Percentiles rank a stretch among this genome's conserved stretches.
Conservation (phyloP, 2,329 filamentous ascomycete genomes). For the Fusarium sacchari region DNA sequence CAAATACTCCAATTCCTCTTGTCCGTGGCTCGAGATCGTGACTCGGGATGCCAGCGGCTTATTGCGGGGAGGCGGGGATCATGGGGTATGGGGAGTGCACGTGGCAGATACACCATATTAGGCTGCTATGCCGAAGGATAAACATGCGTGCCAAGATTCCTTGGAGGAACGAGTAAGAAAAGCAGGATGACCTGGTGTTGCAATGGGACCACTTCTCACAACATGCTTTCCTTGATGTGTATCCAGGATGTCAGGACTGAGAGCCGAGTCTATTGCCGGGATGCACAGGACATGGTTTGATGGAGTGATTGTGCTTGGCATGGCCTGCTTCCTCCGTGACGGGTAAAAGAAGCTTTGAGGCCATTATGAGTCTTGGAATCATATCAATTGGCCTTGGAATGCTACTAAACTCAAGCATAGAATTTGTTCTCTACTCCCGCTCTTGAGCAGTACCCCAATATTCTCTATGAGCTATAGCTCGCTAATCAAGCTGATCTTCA, state of each 20-base stretch:
- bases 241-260: accelerated
- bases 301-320: not conserved
- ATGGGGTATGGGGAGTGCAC: not conserved
- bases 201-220: not conserved
- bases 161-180: not conserved
- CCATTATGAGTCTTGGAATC: too few relatives aligned
- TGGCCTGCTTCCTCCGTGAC: not conserved
- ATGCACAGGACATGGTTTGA: not conserved
- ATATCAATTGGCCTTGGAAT: not conserved
- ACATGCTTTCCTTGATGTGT: accelerated
- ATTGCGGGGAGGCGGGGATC: not conserved
- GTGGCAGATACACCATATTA: not conserved
- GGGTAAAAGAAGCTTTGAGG: not conserved
- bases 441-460: not conserved
- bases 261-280: not conserved
- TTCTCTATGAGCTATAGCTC: accelerated
- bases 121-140: not conserved
- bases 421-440: too few relatives aligned
- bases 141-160: not conserved
- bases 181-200: not conserved
- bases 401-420: too few relatives aligned
- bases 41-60: not conserved
- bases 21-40: not conserved
- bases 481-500: not conserved
- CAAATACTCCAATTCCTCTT: not conserved